Evolutionary conservation across 805 yeast species (phyloP).

Genomic region (Ogataea pilisensis): DNA sequence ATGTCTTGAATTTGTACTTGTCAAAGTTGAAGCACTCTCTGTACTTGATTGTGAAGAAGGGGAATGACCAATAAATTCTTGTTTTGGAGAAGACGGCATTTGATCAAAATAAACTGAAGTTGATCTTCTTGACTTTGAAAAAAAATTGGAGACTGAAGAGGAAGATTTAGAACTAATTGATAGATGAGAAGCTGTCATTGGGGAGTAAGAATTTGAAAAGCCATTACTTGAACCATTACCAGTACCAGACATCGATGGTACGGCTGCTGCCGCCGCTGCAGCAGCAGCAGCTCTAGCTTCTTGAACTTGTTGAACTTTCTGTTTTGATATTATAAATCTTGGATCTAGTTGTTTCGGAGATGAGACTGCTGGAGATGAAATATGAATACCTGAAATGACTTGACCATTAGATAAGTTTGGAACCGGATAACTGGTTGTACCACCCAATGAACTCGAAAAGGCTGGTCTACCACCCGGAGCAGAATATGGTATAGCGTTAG

Average conservation of each 20-base stretch:
- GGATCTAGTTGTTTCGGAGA: slow-evolving; percentile 67
- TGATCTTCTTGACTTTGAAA: slow-evolving; percentile 41
- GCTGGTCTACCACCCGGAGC: slow-evolving; percentile 59
- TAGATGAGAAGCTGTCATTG: slow-evolving; percentile 2
- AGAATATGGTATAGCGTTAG: slow-evolving; percentile 63
- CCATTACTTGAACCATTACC: background rate
- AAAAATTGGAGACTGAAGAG: slow-evolving; percentile 48
- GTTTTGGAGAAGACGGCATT: slow-evolving; percentile 32
- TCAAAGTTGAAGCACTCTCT: slow-evolving; percentile 16
- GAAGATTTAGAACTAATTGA: slow-evolving; percentile 33
- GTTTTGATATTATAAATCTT: slow-evolving; percentile 78
- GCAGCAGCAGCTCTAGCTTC: slow-evolving; percentile 37
- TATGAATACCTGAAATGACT: slow-evolving; percentile 55
- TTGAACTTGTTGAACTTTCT: slow-evolving; percentile 56
- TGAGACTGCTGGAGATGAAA: slow-evolving; percentile 66
- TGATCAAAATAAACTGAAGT: slow-evolving; percentile 29
- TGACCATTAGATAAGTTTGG: slow-evolving; percentile 56
- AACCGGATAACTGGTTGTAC: slow-evolving; percentile 28
- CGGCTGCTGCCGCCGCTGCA: background rate
- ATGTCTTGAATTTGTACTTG: slow-evolving; percentile 47
- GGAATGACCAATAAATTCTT: slow-evolving; percentile 26
- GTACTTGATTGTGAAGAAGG: slow-evolving; percentile 30
- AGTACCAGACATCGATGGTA: background rate
- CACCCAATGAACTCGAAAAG: slow-evolving; percentile 22
- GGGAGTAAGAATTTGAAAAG: slow-evolving; percentile 6